Base-by-base conservation (phyloP, 208 protist species). In the Strigomonas galati region DNA sequence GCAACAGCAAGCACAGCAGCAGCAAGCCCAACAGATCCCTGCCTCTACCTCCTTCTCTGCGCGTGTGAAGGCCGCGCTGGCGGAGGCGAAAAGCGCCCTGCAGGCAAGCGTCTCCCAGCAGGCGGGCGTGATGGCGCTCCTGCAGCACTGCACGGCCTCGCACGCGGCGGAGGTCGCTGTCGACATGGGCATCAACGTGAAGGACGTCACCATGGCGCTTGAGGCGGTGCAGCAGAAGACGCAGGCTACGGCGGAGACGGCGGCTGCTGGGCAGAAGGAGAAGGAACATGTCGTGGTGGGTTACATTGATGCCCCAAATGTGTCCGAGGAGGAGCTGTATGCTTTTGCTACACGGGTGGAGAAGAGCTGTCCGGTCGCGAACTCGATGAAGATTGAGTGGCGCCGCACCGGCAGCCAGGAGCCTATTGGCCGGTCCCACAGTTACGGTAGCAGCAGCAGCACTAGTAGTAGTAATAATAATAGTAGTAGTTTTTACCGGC, bases 81-180 rank as follows among this genome's bases (percentile, higher is more conserved):
- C 54, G 43, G 73, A 84, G 17, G 53, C 58, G 15, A 62, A 58
- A 4, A 59, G 76, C 30, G 67, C 65, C 3, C 32, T 93, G 43
- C 62, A 76, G 31, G 70, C 84, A 57, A 69, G 74, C 49, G 87
- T 79, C 0, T 90, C 85, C 2, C 71, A 64, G 26, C 80, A 87
- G 62, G 84, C 85, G 0, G 89, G 85, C 1, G 79, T 70, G 15
- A 90, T 92, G 86, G 70, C 84, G 48, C 61, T 95, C 32, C 67
- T 95, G 44, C 79, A 95, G 71, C 86, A 92, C 76, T 95, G 89
- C 68, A 82, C 89, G 2, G 82, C 84, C 7, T 89, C 89, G 10
- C 89, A 95, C 59, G 86, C 89, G 14, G 89, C 89, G 19, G 85
- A 95, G 70, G 78, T 95, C 14, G 89, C 89, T 4, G 46, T 93